Percentiles rank a stretch among this genome's conserved stretches.
These are phyloP conservation scores for Fraxinus baroniana DNA, from an alignment of 305 asterid species.

Conservation along the genomic window DNA sequence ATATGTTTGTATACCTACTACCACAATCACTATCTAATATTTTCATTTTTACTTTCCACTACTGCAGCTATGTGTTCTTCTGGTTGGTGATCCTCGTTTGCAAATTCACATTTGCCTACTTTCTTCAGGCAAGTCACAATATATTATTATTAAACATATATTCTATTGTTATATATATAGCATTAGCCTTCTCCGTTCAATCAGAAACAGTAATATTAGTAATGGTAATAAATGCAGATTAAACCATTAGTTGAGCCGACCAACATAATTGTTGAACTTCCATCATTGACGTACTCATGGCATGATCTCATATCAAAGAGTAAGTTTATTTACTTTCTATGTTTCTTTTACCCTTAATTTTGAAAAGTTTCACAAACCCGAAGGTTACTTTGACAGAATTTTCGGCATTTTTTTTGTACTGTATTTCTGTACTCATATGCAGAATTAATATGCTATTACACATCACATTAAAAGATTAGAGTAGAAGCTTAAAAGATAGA, in stretches of 20 bases:
- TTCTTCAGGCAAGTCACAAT: slow-evolving; percentile 79
- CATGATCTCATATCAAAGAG: slow-evolving; percentile 80
- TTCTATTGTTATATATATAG: not conserved
- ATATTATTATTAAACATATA: slow-evolving; percentile 15
- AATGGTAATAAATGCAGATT: slow-evolving; percentile 56
- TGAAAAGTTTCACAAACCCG: not conserved
- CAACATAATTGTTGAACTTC: slow-evolving; percentile 45
- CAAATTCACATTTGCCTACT: slow-evolving; percentile 93
- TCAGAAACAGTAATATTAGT: slow-evolving; percentile 23
- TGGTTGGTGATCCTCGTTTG: slow-evolving; percentile 92
- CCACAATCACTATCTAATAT: not conserved
- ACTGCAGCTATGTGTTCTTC: slow-evolving; percentile 78
- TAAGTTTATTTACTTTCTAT: slow-evolving; percentile 32
- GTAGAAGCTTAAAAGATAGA: not conserved
- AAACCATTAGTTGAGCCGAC: slow-evolving; percentile 86
- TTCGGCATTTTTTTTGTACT: not conserved
- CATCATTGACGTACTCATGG: slow-evolving; percentile 73
- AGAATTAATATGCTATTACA: not conserved
- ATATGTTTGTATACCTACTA: not conserved
- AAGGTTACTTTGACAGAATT: not conserved
- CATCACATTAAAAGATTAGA: not conserved
- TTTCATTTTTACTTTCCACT: slow-evolving; percentile 18
- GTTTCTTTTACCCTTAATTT: slow-evolving; percentile 17
- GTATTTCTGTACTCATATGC: not conserved
- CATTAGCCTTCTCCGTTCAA: slow-evolving; percentile 10